Evolutionary conservation across 371 early-diverging fungal genomes (phyloP), one percentile per base, ranked within the genome.

Genomic region (Apophysomyces trapeziformis): DNA sequence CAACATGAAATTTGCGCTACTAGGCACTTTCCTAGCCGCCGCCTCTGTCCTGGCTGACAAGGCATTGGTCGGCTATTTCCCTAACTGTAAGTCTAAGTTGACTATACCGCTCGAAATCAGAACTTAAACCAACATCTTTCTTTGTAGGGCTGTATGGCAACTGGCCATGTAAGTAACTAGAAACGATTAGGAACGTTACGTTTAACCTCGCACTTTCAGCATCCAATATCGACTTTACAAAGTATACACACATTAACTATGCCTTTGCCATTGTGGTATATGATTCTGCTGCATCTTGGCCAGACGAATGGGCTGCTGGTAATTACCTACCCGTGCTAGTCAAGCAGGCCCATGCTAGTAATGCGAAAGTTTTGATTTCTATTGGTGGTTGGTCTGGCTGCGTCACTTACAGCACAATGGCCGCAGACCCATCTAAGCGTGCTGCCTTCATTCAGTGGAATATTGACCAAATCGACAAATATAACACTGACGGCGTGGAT

Each of bases 221-320:
- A 1, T 58, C 83, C 47, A 76, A 73, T 21, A 74, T 89, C 70
- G 71, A 75, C 61, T 81, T 73, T 54, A 57, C 65, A 9, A 85
- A 85, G 65, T 83, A 87, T 62, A 87, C 89, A 14, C 88, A 87
- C 62, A 81, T 87, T 68, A 84, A 87, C 68, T 85, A 84, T 63
- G 82, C 82, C 5, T 82, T 82, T 63, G 79, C 82, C 9, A 66
- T 82, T n/a, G 68, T 78, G 69, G 67, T 72, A 59, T 67, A 68
- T 5, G 73, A 71, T 13, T 41, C 43, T 38, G 65, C 69, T 14
- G 79, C 82, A 36, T 46, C 60, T 47, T 82, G 76, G 76, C 60
- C 72, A 11, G 77, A 82, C 38, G 58, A 65, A 21, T 39, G 54
- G 35, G 56, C 57, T 37, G 57, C 61, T 9, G 47, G 67, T 9